These are phyloP conservation scores for Pseudocercospora fijiensis DNA, from an alignment of 2,329 filamentous ascomycete genomes.

Conservation along the genomic window DNA sequence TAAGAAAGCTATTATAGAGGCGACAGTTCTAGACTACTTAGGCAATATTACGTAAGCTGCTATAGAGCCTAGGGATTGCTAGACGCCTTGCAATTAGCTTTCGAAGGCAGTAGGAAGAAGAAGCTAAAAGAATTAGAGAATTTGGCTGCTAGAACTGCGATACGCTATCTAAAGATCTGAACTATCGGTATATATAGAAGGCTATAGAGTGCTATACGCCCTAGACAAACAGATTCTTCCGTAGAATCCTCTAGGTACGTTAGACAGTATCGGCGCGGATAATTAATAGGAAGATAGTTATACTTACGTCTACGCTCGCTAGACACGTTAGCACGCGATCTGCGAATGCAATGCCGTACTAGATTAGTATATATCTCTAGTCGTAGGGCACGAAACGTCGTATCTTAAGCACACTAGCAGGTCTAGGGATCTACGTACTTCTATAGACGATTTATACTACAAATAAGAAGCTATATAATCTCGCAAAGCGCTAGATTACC, in stretches of 20 bases:
- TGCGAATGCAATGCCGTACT: not conserved
- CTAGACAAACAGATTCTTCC: not conserved
- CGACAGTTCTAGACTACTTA: not conserved
- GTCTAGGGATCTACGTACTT: not conserved
- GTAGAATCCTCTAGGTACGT: not conserved
- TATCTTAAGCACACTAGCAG: not conserved
- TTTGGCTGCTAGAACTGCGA: not conserved
- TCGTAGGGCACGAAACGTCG: not conserved
- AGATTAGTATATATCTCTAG: not conserved
- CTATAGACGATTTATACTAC: not conserved
- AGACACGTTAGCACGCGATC: not conserved
- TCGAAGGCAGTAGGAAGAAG: not conserved
- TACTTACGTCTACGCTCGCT: not conserved
- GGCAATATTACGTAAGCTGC: not conserved
- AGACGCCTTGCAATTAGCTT: not conserved
- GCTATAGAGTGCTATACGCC: not conserved
- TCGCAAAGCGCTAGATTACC: not conserved
- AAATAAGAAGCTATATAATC: not conserved
- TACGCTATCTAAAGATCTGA: not conserved
- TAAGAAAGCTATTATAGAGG: not conserved
- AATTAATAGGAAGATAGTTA: not conserved
- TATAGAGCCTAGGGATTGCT: not conserved
- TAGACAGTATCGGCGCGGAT: not conserved
- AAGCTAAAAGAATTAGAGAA: not conserved
- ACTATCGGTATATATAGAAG: not conserved